Base-by-base conservation (phyloP, 306 rosid genomes). In the Trifolium subterraneum region DNA sequence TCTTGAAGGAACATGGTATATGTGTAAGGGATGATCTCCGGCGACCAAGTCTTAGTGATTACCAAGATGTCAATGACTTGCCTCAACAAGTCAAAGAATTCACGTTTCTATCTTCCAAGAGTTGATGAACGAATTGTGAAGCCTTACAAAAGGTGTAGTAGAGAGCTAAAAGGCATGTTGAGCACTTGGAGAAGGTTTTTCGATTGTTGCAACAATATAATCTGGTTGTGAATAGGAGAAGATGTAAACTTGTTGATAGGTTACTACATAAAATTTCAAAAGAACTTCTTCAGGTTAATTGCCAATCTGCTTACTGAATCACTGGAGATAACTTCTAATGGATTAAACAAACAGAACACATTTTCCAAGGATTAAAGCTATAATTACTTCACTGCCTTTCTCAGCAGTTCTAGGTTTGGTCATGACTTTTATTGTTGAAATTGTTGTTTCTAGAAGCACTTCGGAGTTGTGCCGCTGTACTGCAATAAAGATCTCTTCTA, bases 201-300 rank as follows among this genome's bases (percentile, higher is more conserved):
- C 7, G 11, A 27, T 60, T 60, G 65, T 31, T 60, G 41, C 41
- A 27, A 60, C 11, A 14, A 25, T 25, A 58, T 25, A 10, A 58
- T 58, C 16, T 25, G 18, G 36, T 14, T n/a, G 36, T 25, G 11
- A 14, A 22, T 55, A 12, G 31, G 33, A 55, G 12, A 22, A 14
- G 19, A 27, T 59, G 38, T 59, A 59, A 25, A 25, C 64, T 27
- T 59, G 64, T 22, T 55, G 62, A 22, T 55, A 22, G 35, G 62
- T 22, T 23, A 23, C 9, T 56, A 23, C 16, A 22, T 15, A 23
- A 25, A 56, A 22, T 1, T 22, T 20, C 35, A 22, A 12, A 22
- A 56, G 62, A 56, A 56, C 35, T 56, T 20, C 6, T 5, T 10
- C 15, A 12, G 31, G 62, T 23, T 22, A 55, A 27, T 27, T 59